Conservation (phyloP, 78 protist species). For the Acrasis kona region DNA sequence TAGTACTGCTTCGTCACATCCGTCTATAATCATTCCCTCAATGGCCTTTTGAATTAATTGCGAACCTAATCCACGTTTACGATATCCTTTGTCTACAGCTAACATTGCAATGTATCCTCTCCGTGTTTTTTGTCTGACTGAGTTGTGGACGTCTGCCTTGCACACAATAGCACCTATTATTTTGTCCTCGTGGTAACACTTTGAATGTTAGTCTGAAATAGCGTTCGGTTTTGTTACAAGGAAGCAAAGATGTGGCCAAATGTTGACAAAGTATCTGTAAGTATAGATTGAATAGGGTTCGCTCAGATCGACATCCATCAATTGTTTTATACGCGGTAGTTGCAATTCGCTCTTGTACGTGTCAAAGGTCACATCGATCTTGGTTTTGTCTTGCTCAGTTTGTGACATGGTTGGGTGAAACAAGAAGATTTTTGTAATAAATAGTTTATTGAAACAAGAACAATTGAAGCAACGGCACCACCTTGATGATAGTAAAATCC, state of each 20-base stretch:
- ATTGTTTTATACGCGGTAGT: not conserved
- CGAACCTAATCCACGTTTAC: conserved; percentile 22
- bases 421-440: not conserved
- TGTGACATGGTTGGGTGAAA: not conserved
- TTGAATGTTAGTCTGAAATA: not conserved
- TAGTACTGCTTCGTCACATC: conserved; percentile 22
- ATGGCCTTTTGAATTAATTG: conserved; percentile 12
- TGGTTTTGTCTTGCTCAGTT: not conserved
- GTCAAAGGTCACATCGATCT: not conserved
- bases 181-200: not conserved
- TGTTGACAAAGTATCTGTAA: conserved; percentile 76
- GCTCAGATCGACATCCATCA: conserved; percentile 63
- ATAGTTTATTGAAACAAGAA: conserved; percentile 10
- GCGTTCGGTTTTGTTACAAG: conserved; percentile 5
- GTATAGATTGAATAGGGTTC: conserved; percentile 94
- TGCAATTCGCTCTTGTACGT: not conserved
- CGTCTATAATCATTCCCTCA: conserved; percentile 5
- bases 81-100: conserved; percentile 19
- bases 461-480: conserved; percentile 27
- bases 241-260: conserved; percentile 70
- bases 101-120: conserved; percentile 64
- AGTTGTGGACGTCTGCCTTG: not conserved
- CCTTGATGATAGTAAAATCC: not conserved
- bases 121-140: not conserved
- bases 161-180: conserved; percentile 7